Evolutionary conservation across 108 stramenopile species (phyloP).

Genomic region (Skeletonema tropicum): DNA sequence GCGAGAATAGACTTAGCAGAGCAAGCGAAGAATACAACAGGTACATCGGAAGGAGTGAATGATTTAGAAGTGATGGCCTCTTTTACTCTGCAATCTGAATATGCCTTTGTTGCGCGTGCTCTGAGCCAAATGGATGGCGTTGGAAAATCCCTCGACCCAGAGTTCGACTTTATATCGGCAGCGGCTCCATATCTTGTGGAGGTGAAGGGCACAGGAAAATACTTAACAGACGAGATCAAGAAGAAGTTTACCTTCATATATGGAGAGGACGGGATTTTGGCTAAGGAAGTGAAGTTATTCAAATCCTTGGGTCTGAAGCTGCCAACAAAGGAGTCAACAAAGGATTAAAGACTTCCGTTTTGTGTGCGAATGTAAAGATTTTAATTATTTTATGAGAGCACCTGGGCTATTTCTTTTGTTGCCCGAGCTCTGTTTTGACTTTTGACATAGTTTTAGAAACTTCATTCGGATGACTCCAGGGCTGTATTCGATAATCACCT

Average conservation of each 20-base stretch:
- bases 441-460: not conserved
- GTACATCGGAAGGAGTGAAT: constrained; percentile 27
- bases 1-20: constrained; percentile 18
- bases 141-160: constrained; percentile 75
- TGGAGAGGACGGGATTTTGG: constrained; percentile 41
- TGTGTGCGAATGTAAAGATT: no score
- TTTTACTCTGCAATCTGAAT: constrained; percentile 84
- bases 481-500: not conserved
- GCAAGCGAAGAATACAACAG: constrained; percentile 10
- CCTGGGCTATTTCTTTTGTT: not conserved
- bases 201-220: constrained; percentile 75
- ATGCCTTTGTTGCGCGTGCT: constrained; percentile 88
- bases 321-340: not conserved
- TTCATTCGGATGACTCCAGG: not conserved
- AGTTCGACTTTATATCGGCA: constrained; percentile 85
- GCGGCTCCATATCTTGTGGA: constrained; percentile 83
- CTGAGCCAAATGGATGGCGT: constrained; percentile 88
- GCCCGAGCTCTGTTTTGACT: not conserved
- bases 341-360: not conserved
- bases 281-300: constrained; percentile 42
- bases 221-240: constrained; percentile 69
- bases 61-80: constrained; percentile 83
- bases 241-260: constrained; percentile 51
- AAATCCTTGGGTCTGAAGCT: constrained; percentile 34
- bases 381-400: no score